phyloP scores from a whole-genome alignment of 2,329 filamentous ascomycete genomes.

The Fusarium globosum region DNA sequence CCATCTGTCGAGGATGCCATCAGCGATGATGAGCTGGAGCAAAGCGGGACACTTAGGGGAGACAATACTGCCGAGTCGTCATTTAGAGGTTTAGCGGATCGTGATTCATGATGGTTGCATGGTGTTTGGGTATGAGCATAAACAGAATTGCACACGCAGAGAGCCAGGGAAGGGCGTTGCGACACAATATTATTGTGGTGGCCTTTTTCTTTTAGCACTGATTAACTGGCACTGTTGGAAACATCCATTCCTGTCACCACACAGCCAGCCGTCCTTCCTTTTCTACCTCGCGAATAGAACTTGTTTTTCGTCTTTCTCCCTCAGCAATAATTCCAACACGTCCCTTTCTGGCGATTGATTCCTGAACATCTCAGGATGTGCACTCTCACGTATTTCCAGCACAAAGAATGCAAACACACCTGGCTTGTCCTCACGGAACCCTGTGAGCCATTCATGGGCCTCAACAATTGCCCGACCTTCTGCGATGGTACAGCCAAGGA shows the following conservation, averaged over 20 bases:
- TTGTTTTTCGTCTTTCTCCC: background rate
- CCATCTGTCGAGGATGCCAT: slow-evolving; percentile 44
- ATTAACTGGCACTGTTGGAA: slow-evolving; percentile 17
- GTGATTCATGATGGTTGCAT: slow-evolving; percentile 9
- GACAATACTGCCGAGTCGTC: slow-evolving; percentile 48
- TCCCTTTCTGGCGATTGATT: background rate
- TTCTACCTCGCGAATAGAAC: background rate
- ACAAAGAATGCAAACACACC: slow-evolving; percentile 62
- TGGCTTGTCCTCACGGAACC: slow-evolving; percentile 61
- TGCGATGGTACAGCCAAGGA: slow-evolving; percentile 53
- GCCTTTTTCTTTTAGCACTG: slow-evolving; percentile 6
- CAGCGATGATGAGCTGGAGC: slow-evolving; percentile 44
- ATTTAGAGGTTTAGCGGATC: slow-evolving; percentile 35
- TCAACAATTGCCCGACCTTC: slow-evolving; percentile 60
- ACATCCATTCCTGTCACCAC: background rate
- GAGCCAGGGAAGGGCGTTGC: slow-evolving; percentile 8
- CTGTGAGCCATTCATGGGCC: slow-evolving; percentile 63
- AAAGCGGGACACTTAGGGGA: slow-evolving; percentile 45
- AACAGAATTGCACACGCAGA: background rate
- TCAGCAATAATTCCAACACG: background rate
- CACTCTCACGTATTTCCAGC: slow-evolving; percentile 58
- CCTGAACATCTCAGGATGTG: slow-evolving; percentile 55
- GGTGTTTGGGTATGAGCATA: slow-evolving; percentile 7
- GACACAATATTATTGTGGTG: background rate
- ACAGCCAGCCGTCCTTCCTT: background rate